Conservation (phyloP, 768 basidiomycete genomes). For the Cytidiella melzeri region DNA sequence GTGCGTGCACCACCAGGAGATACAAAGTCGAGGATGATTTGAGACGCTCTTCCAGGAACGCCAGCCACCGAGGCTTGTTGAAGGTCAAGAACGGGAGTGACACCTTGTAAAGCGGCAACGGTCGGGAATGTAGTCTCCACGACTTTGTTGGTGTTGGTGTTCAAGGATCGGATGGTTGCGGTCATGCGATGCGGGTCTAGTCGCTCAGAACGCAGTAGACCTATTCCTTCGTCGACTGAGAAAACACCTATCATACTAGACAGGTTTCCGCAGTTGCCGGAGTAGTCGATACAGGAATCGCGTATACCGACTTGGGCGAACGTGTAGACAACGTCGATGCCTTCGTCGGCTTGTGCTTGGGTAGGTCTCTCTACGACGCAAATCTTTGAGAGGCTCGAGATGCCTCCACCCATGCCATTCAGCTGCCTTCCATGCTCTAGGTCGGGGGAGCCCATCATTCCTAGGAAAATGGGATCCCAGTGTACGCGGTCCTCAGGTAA, state of each 20-base stretch:
- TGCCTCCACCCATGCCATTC: constrained; percentile 78
- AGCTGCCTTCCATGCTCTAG: constrained; percentile 60
- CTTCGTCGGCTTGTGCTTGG: constrained; percentile 31
- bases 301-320: constrained; percentile 54
- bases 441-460: constrained; percentile 82
- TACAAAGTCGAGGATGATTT: constrained; percentile 61
- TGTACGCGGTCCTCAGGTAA: constrained; percentile 45
- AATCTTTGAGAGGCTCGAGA: constrained; percentile 71
- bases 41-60: constrained; percentile 58
- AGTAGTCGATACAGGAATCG: constrained; percentile 55
- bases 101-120: constrained; percentile 4
- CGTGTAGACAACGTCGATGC: constrained; percentile 63
- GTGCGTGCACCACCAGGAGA: constrained; percentile 65
- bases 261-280: constrained; percentile 74
- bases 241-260: constrained; percentile 69
- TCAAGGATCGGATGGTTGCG: constrained; percentile 54
- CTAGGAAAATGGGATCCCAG: constrained; percentile 60
- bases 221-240: constrained; percentile 61
- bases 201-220: constrained; percentile 21
- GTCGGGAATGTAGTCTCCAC: constrained; percentile 71
- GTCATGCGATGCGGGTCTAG: constrained; percentile 7
- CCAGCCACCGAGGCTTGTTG: constrained; percentile 58
- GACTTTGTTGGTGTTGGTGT: constrained; percentile 66
- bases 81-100: constrained; percentile 35
- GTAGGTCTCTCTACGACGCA: constrained; percentile 55